A percentile compares a stretch with the other conserved stretches of the same genome.
Conservation (phyloP, 371 early-diverging fungal species). For the Mucor saturninus region DNA sequence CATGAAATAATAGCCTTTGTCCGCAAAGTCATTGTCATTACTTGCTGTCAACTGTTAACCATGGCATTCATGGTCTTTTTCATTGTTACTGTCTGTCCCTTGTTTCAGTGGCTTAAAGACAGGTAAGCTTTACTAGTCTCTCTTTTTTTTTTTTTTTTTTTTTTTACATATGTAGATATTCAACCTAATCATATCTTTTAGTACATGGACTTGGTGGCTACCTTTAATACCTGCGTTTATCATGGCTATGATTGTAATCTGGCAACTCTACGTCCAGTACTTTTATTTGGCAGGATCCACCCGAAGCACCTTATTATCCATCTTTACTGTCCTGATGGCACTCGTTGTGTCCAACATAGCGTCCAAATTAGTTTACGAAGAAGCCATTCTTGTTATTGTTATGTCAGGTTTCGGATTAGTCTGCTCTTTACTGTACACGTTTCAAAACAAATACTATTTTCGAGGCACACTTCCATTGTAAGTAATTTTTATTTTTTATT, state of each 20-base stretch:
- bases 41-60: conserved; percentile 67
- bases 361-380: conserved; percentile 27
- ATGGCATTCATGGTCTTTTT: conserved; percentile 26
- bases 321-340: conserved; percentile 10
- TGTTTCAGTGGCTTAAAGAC: conserved; percentile 29
- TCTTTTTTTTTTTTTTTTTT: neutral
- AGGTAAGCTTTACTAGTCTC: conserved; percentile 11
- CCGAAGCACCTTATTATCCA: conserved; percentile 4
- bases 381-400: conserved; percentile 22
- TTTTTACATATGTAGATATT: no score
- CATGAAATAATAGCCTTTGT: conserved; percentile 15
- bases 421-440: conserved; percentile 21
- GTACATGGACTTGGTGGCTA: conserved; percentile 28
- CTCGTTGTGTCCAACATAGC: conserved; percentile 24
- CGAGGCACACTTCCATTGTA: conserved; percentile 34
- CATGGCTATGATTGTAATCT: conserved; percentile 15
- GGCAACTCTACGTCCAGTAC: conserved; percentile 27
- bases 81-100: conserved; percentile 22
- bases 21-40: conserved; percentile 25
- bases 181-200: neutral
- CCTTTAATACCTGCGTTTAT: conserved; percentile 16
- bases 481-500: conserved; percentile 10
- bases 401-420: conserved; percentile 25
- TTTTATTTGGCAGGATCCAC: conserved; percentile 15
- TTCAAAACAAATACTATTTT: conserved; percentile 27